Base-by-base conservation (phyloP, 495 filamentous ascomycete species). In the Talaromyces borbonicus region DNA sequence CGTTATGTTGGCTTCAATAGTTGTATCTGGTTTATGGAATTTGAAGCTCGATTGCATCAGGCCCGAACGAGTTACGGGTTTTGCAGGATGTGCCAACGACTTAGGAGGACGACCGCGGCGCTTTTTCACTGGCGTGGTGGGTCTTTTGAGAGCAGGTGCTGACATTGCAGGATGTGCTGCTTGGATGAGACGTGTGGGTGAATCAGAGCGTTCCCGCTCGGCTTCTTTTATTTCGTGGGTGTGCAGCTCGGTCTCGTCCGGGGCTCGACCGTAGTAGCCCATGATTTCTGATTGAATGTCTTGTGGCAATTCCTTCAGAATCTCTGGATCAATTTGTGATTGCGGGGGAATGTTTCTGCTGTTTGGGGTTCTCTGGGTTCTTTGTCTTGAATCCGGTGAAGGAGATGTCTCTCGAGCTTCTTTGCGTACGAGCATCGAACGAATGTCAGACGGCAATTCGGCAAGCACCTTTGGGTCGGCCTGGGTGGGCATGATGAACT, bases 401-500 rank as follows among this genome's bases (percentile, higher is more conserved):
- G 56, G 11, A 9, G 56, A 61, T 22, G 57, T 51, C 5, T 51
- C 52, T 50, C 57, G 50, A 27, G 54, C 49, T 6, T 32, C 24
- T 57, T 78, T 72, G 5, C 69, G 56, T 26, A 78, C 61, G n/a
- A 94, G 72, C 51, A 78, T 84, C 33, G 78, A 78, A 48, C 86
- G 74, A 49, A 95, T 92, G 51, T 92, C 85, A 12, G 68, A 68
- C 2, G 86, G 87, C 2, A 94, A 73, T 55, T 92, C 87, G 1
- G 80, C 80, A 23, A 92, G 63, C 1, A 90, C 80, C 24, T 69
- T 63, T 0, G 80, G 83, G 55, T 96, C 89, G 8, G 84, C 67
- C 51, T 89, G 82, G 4, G 79, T 79, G 3, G 89, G 89, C 54
- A 96, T 63, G 49, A 95, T 78, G 58, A 95, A 95, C 58, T 96